Evolutionary conservation across 495 filamentous ascomycete genomes (phyloP).

Genomic region (Tuber borchii): DNA sequence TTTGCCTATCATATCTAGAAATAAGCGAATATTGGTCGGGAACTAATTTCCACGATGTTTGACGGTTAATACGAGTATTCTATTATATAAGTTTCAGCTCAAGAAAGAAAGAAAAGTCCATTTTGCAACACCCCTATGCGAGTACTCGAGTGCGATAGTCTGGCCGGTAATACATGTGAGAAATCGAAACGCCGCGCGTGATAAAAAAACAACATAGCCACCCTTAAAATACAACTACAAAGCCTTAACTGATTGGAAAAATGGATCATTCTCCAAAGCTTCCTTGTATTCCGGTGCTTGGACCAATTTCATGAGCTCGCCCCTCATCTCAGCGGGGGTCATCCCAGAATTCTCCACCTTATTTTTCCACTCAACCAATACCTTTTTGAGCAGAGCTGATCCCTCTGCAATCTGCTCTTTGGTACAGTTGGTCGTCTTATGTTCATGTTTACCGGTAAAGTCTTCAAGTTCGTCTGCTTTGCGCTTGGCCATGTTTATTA

Average conservation of each 20-base stretch:
- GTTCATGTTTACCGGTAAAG: conserved; percentile 69
- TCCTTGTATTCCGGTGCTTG: conserved; percentile 53
- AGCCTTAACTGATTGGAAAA: conserved; percentile 80
- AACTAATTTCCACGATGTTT: not conserved
- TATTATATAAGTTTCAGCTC: not conserved
- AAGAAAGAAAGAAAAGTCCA: not conserved
- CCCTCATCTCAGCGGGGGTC: conserved; percentile 70
- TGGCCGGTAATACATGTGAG: not conserved
- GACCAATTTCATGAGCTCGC: conserved; percentile 71
- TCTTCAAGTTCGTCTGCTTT: conserved; percentile 98
- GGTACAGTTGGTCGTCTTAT: conserved; percentile 49
- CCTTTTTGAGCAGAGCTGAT: conserved; percentile 74
- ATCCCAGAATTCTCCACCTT: conserved; percentile 62
- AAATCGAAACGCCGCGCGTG: not conserved
- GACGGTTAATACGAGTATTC: not conserved
- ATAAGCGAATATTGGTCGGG: not conserved
- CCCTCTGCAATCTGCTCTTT: conserved; percentile 88
- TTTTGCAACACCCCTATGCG: not conserved
- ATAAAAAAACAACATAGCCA: not conserved
- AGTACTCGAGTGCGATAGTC: not conserved
- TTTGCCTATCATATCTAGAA: not conserved
- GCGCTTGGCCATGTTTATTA: conserved; percentile 95
- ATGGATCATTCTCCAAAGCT: conserved; percentile 71
- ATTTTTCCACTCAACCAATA: conserved; percentile 81
- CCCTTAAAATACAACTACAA: conserved; percentile 48